Evolutionary conservation across 2,329 filamentous ascomycete genomes (phyloP), one percentile per base, ranked within the genome.

Genomic region (Phyllosticta citrichinensis): DNA sequence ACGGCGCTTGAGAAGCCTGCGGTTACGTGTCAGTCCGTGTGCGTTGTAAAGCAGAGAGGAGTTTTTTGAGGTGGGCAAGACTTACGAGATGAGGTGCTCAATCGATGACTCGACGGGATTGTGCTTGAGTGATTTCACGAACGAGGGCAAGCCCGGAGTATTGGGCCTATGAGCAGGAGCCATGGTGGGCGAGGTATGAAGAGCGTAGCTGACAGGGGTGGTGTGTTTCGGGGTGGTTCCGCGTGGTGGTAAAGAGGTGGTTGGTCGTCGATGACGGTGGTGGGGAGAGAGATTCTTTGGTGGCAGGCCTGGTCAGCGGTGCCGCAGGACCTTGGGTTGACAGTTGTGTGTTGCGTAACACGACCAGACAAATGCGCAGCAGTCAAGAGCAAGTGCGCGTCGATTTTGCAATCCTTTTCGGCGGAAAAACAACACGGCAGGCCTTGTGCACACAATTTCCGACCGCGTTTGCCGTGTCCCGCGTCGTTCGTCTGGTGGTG

Each of bases 31-130:
- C 12, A 67, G 50, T 19, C 11, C 17, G 59, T 5, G 35, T 17
- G 62, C 27, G 58, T 30, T 56, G 20, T n/a, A 33, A 8, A 11
- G 40, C 56, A 22, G 27, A 5, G 5, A 30, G 3, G 27, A 6
- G 6, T 6, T 6, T 30, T 30, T 57, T 63, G 55, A 63, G 57
- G 63, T 47, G 60, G 63, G 20, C 51, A n/a, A 56, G 63, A 76
- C 85, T 71, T 76, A 95, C 91, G 89, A 89, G 67, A 93, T 86
- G 64, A 96, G 82, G 65, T 84, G 85, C 74, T 97, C 91, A 65
- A 95, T 87, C 9, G 90, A 92, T 52, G 87, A 84, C 67, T 96
- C 91, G 59, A 94, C 82, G 30, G 86, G 81, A 59, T 85, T 86
- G 40, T 83, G 82, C 71, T 90, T 93, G 64, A 96, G 80, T 12